Base-by-base conservation (phyloP, 345 rosid species). In the Citrus inodora region DNA sequence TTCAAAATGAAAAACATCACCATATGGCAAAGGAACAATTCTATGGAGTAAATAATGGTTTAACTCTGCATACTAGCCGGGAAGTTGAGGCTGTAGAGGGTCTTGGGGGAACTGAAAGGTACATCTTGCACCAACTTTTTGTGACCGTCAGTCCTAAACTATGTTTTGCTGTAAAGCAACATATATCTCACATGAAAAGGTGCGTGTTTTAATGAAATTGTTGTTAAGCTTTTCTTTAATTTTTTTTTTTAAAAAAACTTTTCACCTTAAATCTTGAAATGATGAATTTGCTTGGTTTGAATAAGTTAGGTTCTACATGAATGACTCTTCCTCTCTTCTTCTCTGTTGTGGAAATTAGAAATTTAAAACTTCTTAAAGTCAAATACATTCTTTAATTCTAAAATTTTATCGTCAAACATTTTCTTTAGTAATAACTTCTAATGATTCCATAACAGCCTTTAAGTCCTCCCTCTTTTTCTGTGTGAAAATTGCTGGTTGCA, bases 121-220 rank as follows among this genome's bases (percentile, higher is more conserved):
- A 46, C 32, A 55, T 32, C 14, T 67, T 90, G 81, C 83, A 75
- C 24, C 92, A 90, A 78, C 83, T 90, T 61, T 90, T 88, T 80
- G 91, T 90, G n/a, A 87, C 89, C 0, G 89, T 87, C 60, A 87
- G 87, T 82, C 81, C 88, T 1, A 87, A 83, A 78, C 73, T 88
- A 2, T 90, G 90, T 78, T 75, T 76, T 78, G 89, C 87, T 3
- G 84, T 90, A 61, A 88, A 84, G 77, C 82, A 84, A 6, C 87
- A 88, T 5, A 76, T 90, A 55, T 72, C 64, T 32, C 46, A 56
- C 64, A 51, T 51, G 56, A 51, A 51, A 51, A 51, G 56, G 56
- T 51, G 19, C 16, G 16, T 51, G 56, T 17, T 51, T 51, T 51
- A 14, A 1, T 51, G 56, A 51, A 51, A 4, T 1, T 14, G 1